Evolutionary conservation across 2,329 filamentous ascomycete genomes (phyloP), one percentile per base, ranked within the genome.

Genomic region (Aspergillus piperis): DNA sequence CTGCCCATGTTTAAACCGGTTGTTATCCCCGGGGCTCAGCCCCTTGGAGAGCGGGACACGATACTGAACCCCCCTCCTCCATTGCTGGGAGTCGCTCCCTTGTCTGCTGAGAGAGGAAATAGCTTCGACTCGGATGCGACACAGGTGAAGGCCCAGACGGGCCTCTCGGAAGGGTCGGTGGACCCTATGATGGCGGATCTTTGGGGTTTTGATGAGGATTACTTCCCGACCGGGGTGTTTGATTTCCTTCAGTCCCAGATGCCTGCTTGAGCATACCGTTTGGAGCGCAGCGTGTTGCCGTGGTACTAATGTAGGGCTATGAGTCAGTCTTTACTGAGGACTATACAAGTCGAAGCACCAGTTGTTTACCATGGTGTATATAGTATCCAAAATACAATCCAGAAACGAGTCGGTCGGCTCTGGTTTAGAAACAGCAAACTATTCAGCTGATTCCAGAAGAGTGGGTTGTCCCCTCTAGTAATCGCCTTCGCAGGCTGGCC

Each of bases 191-290:
- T 77, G 75, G 69, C 73, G 13, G 74, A 77, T 63, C 60, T 76
- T 21, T 77, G 75, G 75, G 75, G 75, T 11, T 77, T 76, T 42
- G 74, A 77, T 25, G 75, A 77, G 57, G 75, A 77, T 25, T 77
- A 77, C 59, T 77, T 77, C 54, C 75, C 75, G 4, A 77, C 73
- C n/a, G 75, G 75, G 19, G 75, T 77, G 11, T 77, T 77, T 63
- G 75, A 77, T 63, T 77, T 77, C 50, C 64, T 77, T 19, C 75
- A 77, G 59, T 76, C 74, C 15, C 75, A 77, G 62, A 77, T 77
- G 75, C 75, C 75, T 17, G 75, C 75, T 27, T 77, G 58, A 72
- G 32, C 32, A 36, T 5, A 13, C 32, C 30, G 4, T 36, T 5
- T 27, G 44, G 23, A 8, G n/a, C 10, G n/a, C 10, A 11, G 15